Evolutionary conservation across 2,329 filamentous ascomycete genomes (phyloP).

Genomic region (Trichoderma oligosporum): DNA sequence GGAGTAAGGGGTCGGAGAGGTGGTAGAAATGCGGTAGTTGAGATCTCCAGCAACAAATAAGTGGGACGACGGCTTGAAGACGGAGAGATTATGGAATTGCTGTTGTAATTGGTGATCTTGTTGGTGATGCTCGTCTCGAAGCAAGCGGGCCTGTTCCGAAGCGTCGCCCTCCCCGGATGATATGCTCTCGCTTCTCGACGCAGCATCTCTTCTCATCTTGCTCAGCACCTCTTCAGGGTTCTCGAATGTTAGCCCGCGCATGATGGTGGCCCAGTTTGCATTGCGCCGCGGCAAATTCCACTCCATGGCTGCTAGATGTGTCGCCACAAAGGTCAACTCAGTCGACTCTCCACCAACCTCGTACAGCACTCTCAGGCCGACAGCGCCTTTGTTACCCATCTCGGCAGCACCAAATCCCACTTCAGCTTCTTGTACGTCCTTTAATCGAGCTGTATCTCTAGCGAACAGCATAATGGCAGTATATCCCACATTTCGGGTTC

Average conservation of each 20-base stretch:
- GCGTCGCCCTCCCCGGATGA: constrained; percentile 25
- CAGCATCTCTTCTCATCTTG: constrained; percentile 20
- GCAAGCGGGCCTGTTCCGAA: constrained; percentile 31
- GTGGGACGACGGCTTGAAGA: constrained; percentile 73
- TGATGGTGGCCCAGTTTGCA: constrained; percentile 82
- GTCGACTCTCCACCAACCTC: constrained; percentile 40
- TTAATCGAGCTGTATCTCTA: constrained; percentile 57
- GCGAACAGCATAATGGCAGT: constrained; percentile 86
- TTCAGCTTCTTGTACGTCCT: constrained; percentile 69
- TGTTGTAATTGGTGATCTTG: constrained; percentile 39
- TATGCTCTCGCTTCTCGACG: constrained; percentile 3
- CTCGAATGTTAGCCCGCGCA: constrained; percentile 73
- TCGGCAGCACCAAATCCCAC: constrained; percentile 80
- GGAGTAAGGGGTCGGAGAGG: constrained; percentile 57
- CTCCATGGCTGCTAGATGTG: constrained; percentile 88
- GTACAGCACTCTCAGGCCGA: constrained; percentile 70
- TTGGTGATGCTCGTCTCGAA: constrained; percentile 35
- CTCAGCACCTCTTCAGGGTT: constrained; percentile 44
- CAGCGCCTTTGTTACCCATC: constrained; percentile 94
- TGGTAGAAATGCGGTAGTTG: constrained; percentile 83
- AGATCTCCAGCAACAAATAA: constrained; percentile 88
- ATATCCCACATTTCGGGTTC: constrained; percentile 76
- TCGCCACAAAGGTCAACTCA: constrained; percentile 79
- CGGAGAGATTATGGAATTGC: constrained; percentile 53
- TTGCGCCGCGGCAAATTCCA: constrained; percentile 71